A percentile compares a stretch with the other conserved stretches of the same genome.
These are phyloP conservation scores for Cymbomonas tetramitiformis DNA, from an alignment of 139 green algal species.

Conservation along the genomic window DNA sequence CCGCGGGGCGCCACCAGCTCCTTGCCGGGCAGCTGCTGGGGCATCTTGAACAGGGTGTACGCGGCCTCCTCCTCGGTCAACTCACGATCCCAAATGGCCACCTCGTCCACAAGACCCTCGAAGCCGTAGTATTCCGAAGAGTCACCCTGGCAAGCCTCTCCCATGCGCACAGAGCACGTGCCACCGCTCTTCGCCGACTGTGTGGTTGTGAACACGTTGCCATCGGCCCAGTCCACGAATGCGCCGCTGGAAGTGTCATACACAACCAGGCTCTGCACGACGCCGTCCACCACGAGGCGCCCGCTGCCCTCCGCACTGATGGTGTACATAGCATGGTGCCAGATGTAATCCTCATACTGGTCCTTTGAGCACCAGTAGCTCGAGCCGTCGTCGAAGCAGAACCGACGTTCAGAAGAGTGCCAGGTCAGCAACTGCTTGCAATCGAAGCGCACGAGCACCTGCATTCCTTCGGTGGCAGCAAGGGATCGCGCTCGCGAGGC, in stretches of 20 bases:
- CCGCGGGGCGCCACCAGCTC: slow-evolving; percentile 20
- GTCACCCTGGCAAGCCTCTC: background rate
- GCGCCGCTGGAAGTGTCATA: background rate
- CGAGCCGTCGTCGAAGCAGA: slow-evolving; percentile 3
- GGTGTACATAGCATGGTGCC: slow-evolving; percentile 24
- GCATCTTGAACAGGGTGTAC: slow-evolving; percentile 21
- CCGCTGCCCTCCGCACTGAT: slow-evolving; percentile 13
- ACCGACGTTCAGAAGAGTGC: background rate
- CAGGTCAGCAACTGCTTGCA: slow-evolving; percentile 15
- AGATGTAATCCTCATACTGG: slow-evolving; percentile 23
- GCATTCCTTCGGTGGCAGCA: too few species aligned
- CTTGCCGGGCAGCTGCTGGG: slow-evolving; percentile 3
- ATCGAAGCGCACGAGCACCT: slow-evolving; percentile 15
- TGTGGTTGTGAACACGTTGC: too few species aligned
- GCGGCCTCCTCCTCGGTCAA: slow-evolving; percentile 8
- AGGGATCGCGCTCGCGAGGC: too few species aligned
- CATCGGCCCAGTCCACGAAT: too few species aligned
- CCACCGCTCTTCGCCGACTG: too few species aligned
- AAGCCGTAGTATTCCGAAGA: background rate
- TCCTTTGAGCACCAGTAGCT: slow-evolving; percentile 12
- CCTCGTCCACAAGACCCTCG: slow-evolving; percentile 21
- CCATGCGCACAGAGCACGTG: slow-evolving; percentile 15
- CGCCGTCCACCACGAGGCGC: slow-evolving; percentile 14
- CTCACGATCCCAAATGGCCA: slow-evolving; percentile 17
- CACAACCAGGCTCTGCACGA: slow-evolving; percentile 8